Evolutionary conservation across 805 yeast genomes (phyloP), one percentile per base, ranked within the genome.

Genomic region (Pichia phayaonensis): DNA sequence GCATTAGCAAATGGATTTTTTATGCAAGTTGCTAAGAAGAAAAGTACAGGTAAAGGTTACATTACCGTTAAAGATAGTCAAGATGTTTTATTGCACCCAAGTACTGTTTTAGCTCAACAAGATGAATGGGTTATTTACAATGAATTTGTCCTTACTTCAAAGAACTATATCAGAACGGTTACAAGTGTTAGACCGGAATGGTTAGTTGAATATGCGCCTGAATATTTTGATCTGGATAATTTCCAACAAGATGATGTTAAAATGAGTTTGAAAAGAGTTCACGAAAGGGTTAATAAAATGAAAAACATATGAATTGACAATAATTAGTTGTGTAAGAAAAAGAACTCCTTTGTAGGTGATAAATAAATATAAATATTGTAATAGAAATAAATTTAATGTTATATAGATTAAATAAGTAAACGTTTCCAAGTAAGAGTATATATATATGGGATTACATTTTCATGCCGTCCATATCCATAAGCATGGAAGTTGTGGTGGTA

Each of bases 21-120:
- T 73, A 90, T 94, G 98, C 99, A 94, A 72, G 95, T 87, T 49
- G 98, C 97, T 34, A 94, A 90, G 72, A 88, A 87, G 73, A 81
- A 80, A 71, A 79, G 86, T n/a, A 83, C 88, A 39, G 76, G 79
- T 41, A 85, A 84, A 61, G 90, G 87, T n/a, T 92, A 85, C 66
- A 77, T 86, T 59, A 94, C 99, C 0, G 86, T 90, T 46, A 90
- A 90, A 69, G 99, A 94, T 68, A 90, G 90, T 63, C 99, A 94
- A 72, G 98, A 92, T 55, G 98, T 92, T 13, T 70, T 90, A 60
- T 76, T 94, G 44, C 99, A 94, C 65, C 99, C 99, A 54, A 84
- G 94, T 49, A 88, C 97, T 1, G 94, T 90, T 12, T 71, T 92
- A 52, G 85, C 86, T n/a, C 84, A 83, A 51, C 94, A 87, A 52